Evolutionary conservation across 2,329 filamentous ascomycete species (phyloP), one percentile per base, ranked within the genome.

Genomic region (Zopfia rhizophila): DNA sequence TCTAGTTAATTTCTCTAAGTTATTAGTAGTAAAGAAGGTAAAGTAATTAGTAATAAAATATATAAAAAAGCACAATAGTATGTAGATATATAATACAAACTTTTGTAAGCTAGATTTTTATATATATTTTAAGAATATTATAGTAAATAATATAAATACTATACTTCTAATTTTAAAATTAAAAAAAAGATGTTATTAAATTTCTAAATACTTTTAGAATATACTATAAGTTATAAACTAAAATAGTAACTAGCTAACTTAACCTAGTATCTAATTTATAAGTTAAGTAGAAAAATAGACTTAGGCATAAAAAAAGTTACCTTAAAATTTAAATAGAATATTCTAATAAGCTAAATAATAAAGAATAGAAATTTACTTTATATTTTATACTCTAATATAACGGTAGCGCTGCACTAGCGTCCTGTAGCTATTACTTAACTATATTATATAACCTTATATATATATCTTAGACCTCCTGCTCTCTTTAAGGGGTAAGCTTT

Each of bases 1-100:
- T 38, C 23, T 30, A 45, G 41, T 45, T 38, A 14, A 45, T 45
- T 18, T 24, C 31, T 38, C 8, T 6, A 23, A 45, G 29, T 17
- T 5, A 42, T 29, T 30, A 13, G 44, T 3, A 16, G 31, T 48
- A 41, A 19, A 37, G n/a, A 31, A 48, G 44, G 38, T 42, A 48
- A 37, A 42, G 19, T 27, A 31, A 42, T 31, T 30, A 42, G 44
- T 19, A 14, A 42, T 48, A 42, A 48, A 42, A 31, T 42, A 48
- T 32, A 48, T 48, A n/a, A 48, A 25, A 41, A 48, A 48, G 38
- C 22, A 42, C n/a, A 13, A 48, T 3, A 22, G 44, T 14, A 48
- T 48, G 38, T 19, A 29, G 30, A 48, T 48, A 48, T 48, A 48
- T 37, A 19, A 48, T 42, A 48, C 21, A 42, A 48, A 48, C 30